Percentiles rank a stretch among this genome's conserved stretches.
Conservation (phyloP, 1,284 basidiomycete genomes). For the Cronartium quercuum region DNA sequence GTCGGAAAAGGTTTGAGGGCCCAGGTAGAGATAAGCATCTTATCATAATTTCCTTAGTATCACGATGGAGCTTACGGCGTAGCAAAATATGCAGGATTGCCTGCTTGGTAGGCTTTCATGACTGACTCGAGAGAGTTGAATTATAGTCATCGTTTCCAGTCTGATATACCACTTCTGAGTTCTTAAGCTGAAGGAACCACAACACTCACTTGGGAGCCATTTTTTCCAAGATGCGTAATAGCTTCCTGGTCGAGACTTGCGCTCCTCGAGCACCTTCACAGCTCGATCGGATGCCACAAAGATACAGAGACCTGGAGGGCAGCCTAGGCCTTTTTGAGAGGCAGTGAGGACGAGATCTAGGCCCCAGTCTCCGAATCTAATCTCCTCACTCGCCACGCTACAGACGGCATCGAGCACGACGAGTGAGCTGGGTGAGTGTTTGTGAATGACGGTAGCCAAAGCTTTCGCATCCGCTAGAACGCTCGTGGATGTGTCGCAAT, state of each 20-base stretch:
- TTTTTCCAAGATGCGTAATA: slow-evolving; percentile 90
- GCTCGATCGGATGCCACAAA: slow-evolving; percentile 75
- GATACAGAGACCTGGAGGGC: slow-evolving; percentile 88
- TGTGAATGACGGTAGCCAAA: slow-evolving; percentile 67
- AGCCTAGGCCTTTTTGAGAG: slow-evolving; percentile 89
- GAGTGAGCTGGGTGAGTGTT: slow-evolving; percentile 77
- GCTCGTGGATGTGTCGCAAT: slow-evolving; percentile 60
- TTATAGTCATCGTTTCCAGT: slow-evolving; percentile 1
- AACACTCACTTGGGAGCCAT: slow-evolving; percentile 45
- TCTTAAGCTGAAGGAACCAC: slow-evolving; percentile 4
- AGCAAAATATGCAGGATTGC: slow-evolving; percentile 77
- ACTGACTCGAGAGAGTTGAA: slow-evolving; percentile 72
- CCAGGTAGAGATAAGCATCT: neutral
- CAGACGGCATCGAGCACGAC: slow-evolving; percentile 88
- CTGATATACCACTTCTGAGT: neutral
- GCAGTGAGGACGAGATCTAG: slow-evolving; percentile 85
- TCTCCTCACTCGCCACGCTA: slow-evolving; percentile 91
- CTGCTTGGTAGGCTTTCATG: slow-evolving; percentile 79
- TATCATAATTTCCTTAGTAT: neutral
- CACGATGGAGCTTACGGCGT: slow-evolving; percentile 54
- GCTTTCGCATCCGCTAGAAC: slow-evolving; percentile 80
- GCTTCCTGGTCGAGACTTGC: slow-evolving; percentile 64
- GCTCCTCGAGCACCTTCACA: slow-evolving; percentile 64
- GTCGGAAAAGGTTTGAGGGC: neutral
- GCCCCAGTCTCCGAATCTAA: slow-evolving; percentile 84